Conservation (phyloP, 768 basidiomycete genomes). For the Tricholoma saponaceum region DNA sequence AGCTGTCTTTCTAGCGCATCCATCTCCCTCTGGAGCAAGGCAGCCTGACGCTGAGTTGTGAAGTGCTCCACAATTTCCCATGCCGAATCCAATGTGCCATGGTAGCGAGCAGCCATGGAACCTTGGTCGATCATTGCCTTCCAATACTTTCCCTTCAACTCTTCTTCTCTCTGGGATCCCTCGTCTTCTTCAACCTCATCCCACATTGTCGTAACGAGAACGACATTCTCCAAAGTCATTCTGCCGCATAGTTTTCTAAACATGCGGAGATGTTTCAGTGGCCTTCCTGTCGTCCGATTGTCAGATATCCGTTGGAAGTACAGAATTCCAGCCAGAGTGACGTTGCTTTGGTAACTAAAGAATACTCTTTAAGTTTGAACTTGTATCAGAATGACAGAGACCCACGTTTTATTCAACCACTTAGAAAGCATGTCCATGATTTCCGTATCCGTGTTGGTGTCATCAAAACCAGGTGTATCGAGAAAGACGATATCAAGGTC, state of each 20-base stretch:
- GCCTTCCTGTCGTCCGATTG: slow-evolving; percentile 23
- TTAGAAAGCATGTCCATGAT: slow-evolving; percentile 20
- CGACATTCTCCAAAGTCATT: slow-evolving; percentile 19
- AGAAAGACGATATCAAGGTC: slow-evolving; percentile 15
- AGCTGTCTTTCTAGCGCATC: slow-evolving; percentile 12
- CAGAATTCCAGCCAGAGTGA: slow-evolving; percentile 24
- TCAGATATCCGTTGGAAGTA: slow-evolving; percentile 19
- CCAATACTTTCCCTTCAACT: slow-evolving; percentile 2
- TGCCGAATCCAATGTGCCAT: slow-evolving; percentile 2
- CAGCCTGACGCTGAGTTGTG: slow-evolving; percentile 4
- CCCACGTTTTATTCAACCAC: slow-evolving; percentile 23
- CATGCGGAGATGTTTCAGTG: slow-evolving; percentile 23
- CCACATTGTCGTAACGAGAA: slow-evolving; percentile 31
- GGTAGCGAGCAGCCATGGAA: background rate
- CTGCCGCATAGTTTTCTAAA: slow-evolving; percentile 22
- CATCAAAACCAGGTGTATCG: slow-evolving; percentile 25
- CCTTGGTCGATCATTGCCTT: slow-evolving; percentile 9
- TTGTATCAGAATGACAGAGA: background rate
- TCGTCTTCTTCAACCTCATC: slow-evolving; percentile 11
- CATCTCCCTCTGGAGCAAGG: slow-evolving; percentile 20
- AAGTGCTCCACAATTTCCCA: slow-evolving; percentile 30
- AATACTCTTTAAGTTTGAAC: background rate
- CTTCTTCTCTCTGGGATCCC: slow-evolving; percentile 1
- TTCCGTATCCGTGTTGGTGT: slow-evolving; percentile 19
- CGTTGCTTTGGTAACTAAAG: slow-evolving; percentile 12